phyloP scores from a whole-genome alignment of 1,284 basidiomycete species.

The Heterobasidion parviporum region DNA sequence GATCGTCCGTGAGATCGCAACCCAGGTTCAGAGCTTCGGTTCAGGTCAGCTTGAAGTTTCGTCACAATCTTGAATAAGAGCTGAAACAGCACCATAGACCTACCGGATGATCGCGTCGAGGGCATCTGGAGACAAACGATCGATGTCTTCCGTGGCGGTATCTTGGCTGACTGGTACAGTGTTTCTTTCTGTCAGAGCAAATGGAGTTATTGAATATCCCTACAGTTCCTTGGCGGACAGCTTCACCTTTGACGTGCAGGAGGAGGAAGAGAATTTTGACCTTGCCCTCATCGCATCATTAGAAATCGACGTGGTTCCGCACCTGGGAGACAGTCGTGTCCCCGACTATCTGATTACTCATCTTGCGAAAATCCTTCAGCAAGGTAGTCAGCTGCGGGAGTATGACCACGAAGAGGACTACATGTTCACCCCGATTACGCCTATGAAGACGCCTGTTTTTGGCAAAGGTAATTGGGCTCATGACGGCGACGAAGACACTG shows the following conservation, averaged over 20 bases:
- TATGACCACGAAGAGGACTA: conserved; percentile 15
- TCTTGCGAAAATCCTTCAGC: conserved; percentile 67
- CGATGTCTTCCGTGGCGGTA: conserved; percentile 73
- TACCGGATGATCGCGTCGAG: conserved; percentile 56
- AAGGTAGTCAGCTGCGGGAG: conserved; percentile 69
- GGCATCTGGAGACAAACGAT: conserved; percentile 84
- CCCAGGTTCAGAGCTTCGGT: conserved; percentile 38
- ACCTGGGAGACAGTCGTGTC: conserved; percentile 60
- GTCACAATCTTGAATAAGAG: not conserved
- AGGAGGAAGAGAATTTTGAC: conserved; percentile 84
- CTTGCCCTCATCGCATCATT: conserved; percentile 72
- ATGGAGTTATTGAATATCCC: not conserved
- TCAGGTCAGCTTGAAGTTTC: conserved; percentile 18
- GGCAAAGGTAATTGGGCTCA: not conserved
- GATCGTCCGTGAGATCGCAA: conserved; percentile 57
- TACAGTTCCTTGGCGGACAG: conserved; percentile 43
- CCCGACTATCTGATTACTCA: conserved; percentile 68
- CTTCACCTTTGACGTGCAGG: conserved; percentile 56
- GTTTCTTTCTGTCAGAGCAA: not conserved
- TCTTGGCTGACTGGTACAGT: conserved; percentile 79
- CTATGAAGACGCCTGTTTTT: not conserved
- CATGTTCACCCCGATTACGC: conserved; percentile 13
- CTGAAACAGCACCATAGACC: conserved; percentile 26
- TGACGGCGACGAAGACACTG: conserved; percentile 25
- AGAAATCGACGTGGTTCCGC: conserved; percentile 73